phyloP scores from a whole-genome alignment of 1,139 yeast species.

The Kazachstania sp. region DNA sequence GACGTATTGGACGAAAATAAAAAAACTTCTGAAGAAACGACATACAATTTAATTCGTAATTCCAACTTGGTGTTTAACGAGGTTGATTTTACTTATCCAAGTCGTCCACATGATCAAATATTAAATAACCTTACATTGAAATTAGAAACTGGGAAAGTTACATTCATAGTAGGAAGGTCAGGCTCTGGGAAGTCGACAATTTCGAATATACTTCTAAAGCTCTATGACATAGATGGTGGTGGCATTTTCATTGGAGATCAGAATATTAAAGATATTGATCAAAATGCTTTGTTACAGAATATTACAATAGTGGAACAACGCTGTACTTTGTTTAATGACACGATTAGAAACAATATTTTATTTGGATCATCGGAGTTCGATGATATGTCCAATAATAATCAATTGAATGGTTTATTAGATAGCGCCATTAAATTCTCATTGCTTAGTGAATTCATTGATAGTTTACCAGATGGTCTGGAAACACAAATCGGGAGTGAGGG shows the following conservation, averaged over 20 bases:
- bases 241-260: conserved; percentile 48
- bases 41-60: conserved; percentile 9
- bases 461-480: conserved; percentile 47
- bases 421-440: conserved; percentile 48
- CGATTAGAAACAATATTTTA: conserved; percentile 55
- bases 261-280: conserved; percentile 37
- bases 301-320: conserved; percentile 68
- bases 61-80: conserved; percentile 38
- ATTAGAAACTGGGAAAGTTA: conserved; percentile 41
- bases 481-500: conserved; percentile 43
- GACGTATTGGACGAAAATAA: neutral
- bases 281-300: conserved; percentile 50
- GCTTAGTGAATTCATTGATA: conserved; percentile 39
- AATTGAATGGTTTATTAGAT: conserved; percentile 29
- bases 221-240: conserved; percentile 46
- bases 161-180: conserved; percentile 71
- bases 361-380: conserved; percentile 32
- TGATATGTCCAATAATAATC: conserved; percentile 17
- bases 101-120: conserved; percentile 39
- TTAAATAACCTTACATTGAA: conserved; percentile 40
- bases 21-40: neutral
- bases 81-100: conserved; percentile 55
- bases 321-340: conserved; percentile 54
- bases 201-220: conserved; percentile 49
- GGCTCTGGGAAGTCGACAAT: conserved; percentile 92